Evolutionary conservation across 1,284 basidiomycete species (phyloP).

Genomic region (Ustilago bromivora): DNA sequence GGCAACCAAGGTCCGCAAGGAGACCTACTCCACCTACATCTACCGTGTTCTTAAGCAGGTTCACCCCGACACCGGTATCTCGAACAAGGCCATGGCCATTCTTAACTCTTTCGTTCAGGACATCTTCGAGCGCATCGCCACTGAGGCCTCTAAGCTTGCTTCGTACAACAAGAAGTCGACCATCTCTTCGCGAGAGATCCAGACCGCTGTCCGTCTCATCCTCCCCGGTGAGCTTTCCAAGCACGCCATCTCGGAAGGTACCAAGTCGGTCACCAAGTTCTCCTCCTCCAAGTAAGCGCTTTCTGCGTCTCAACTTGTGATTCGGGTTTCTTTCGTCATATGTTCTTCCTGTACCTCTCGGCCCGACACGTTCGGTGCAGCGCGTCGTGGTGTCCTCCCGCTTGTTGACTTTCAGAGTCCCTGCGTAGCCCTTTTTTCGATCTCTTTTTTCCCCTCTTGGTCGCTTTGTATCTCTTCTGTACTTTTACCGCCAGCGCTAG

Average conservation of each 20-base stretch:
- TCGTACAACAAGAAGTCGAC: slow-evolving; percentile 70
- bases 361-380: slow-evolving; percentile 44
- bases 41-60: slow-evolving; percentile 76
- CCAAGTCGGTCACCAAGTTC: slow-evolving; percentile 76
- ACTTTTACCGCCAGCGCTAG: slow-evolving; percentile 61
- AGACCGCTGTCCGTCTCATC: slow-evolving; percentile 69
- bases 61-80: slow-evolving; percentile 71
- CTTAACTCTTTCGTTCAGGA: slow-evolving; percentile 71
- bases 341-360: slow-evolving; percentile 7
- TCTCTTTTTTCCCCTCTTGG: slow-evolving; percentile 30
- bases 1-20: slow-evolving; percentile 75
- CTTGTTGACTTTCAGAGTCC: neutral
- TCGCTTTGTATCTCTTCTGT: slow-evolving; percentile 57
- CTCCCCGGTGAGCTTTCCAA: slow-evolving; percentile 78
- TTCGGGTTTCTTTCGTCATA: neutral
- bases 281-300: slow-evolving; percentile 69
- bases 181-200: slow-evolving; percentile 70
- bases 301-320: neutral
- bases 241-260: slow-evolving; percentile 86
- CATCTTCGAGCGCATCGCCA: slow-evolving; percentile 72
- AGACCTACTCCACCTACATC: slow-evolving; percentile 72
- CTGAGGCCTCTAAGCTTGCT: slow-evolving; percentile 70
- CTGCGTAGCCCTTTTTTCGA: slow-evolving; percentile 7
- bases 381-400: slow-evolving; percentile 46
- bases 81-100: slow-evolving; percentile 72